These are phyloP conservation scores for Ustilago trichophora DNA, from an alignment of 1,284 basidiomycete genomes.

Conservation along the genomic window DNA sequence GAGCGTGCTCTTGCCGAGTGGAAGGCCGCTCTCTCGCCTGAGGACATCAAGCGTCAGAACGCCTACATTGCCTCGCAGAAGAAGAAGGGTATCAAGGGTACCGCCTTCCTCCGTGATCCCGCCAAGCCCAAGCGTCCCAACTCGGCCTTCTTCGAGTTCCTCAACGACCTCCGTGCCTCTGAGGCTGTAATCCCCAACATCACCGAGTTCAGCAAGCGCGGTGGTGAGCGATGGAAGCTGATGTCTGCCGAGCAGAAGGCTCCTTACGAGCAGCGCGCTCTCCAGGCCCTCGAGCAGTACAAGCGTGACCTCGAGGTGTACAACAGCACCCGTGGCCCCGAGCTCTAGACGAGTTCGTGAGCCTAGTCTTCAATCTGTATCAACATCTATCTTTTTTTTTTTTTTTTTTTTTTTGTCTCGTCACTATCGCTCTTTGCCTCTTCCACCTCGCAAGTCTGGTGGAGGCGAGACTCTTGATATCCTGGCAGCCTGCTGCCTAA, in stretches of 20 bases:
- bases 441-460: too few species aligned
- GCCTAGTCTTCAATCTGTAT: constrained; percentile 8
- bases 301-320: constrained; percentile 46
- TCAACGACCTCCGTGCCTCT: constrained; percentile 50
- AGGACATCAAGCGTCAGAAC: constrained; percentile 63
- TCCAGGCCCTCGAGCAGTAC: constrained; percentile 48
- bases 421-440: background rate
- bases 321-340: constrained; percentile 31
- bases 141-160: constrained; percentile 57
- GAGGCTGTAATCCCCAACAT: constrained; percentile 33
- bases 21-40: constrained; percentile 54
- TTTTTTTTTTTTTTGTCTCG: background rate
- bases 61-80: constrained; percentile 53
- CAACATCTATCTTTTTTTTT: constrained; percentile 2
- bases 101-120: constrained; percentile 53
- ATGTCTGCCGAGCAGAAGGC: constrained; percentile 50
- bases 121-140: constrained; percentile 56
- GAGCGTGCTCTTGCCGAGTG: constrained; percentile 53
- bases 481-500: background rate
- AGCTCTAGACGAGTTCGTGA: constrained; percentile 15
- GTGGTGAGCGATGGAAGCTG: constrained; percentile 52
- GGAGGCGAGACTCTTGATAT: constrained; percentile 1
- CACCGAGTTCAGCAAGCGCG: constrained; percentile 44
- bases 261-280: constrained; percentile 48
- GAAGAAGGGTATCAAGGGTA: constrained; percentile 52